Evolutionary conservation across 768 basidiomycete species (phyloP).

Genomic region (Mycena rosella): DNA sequence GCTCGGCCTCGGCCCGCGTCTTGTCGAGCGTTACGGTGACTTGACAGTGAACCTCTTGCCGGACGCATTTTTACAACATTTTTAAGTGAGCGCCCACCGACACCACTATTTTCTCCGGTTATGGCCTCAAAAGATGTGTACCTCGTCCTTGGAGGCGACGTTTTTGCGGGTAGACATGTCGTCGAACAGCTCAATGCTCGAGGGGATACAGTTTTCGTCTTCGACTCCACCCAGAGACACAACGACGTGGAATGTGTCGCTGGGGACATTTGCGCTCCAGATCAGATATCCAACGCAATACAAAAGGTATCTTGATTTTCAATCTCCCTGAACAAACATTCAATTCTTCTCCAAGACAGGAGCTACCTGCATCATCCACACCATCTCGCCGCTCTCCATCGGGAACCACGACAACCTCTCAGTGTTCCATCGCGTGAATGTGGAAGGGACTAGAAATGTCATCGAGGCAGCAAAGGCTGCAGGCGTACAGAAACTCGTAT

Average conservation of each 20-base stretch:
- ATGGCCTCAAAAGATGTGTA: conserved; percentile 17
- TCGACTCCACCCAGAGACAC: conserved; percentile 7
- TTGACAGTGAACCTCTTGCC: too few species aligned
- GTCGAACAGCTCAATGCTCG: conserved; percentile 25
- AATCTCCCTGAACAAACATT: neutral
- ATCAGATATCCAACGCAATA: conserved; percentile 9
- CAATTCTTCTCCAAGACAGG: conserved; percentile 40
- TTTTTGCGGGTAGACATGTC: conserved; percentile 20
- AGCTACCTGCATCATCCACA: conserved; percentile 64
- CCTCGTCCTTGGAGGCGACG: conserved; percentile 25
- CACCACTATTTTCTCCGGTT: neutral
- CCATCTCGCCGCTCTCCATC: conserved; percentile 58
- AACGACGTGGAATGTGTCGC: conserved; percentile 10
- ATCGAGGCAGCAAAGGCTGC: conserved; percentile 53
- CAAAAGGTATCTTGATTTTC: conserved; percentile 1
- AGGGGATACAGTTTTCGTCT: conserved; percentile 21
- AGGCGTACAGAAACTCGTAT: conserved; percentile 60
- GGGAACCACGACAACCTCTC: conserved; percentile 39
- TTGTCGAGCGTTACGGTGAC: too few species aligned
- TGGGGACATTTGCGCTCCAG: conserved; percentile 13
- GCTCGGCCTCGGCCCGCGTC: too few species aligned
- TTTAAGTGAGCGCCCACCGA: too few species aligned
- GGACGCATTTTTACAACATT: too few species aligned
- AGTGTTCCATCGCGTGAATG: conserved; percentile 65
- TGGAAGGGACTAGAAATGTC: conserved; percentile 59